Evolutionary conservation across 2,329 filamentous ascomycete species (phyloP).

Genomic region (Fusarium euwallaceae): DNA sequence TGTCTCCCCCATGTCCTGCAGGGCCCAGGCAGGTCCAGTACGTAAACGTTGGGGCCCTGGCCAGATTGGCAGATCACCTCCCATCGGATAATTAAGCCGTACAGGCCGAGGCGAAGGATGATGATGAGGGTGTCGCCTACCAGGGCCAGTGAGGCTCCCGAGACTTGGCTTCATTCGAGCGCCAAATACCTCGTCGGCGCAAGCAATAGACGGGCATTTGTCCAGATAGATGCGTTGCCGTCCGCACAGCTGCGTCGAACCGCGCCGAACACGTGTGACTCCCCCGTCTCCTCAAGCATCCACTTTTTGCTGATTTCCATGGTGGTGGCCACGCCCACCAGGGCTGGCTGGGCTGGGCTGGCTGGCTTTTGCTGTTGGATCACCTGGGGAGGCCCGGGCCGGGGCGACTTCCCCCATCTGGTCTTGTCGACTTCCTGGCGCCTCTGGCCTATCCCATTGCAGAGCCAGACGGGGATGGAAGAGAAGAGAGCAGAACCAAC

Average conservation of each 20-base stretch:
- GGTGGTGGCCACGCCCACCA: constrained; percentile 1
- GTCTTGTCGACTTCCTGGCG: constrained; percentile 5
- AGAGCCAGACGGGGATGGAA: not conserved
- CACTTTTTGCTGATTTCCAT: constrained; percentile 20
- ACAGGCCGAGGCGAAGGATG: constrained; percentile 1
- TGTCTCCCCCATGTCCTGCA: constrained; percentile 39
- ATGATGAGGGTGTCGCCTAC: not conserved
- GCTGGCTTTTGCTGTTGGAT: constrained; percentile 8
- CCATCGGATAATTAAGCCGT: constrained; percentile 14
- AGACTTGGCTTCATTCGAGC: not conserved
- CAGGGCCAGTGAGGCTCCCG: not conserved
- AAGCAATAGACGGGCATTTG: not conserved
- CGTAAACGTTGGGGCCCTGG: constrained; percentile 21
- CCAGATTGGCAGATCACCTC: constrained; percentile 25
- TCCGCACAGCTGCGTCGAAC: not conserved
- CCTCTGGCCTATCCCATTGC: not conserved
- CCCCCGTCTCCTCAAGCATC: constrained; percentile 2
- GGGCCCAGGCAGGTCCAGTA: constrained; percentile 28
- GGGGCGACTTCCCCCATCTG: constrained; percentile 5
- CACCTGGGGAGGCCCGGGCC: constrained; percentile 27
- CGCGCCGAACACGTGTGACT: constrained; percentile 18
- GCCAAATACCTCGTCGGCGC: not conserved
- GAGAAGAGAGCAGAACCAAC: constrained; percentile 1
- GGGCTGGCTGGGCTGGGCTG: constrained; percentile 3
- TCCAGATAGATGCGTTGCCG: not conserved